A percentile compares a stretch with the other conserved stretches of the same genome.
Conservation (phyloP, 352 stramenopile species). For the Aphanomyces euteiches region DNA sequence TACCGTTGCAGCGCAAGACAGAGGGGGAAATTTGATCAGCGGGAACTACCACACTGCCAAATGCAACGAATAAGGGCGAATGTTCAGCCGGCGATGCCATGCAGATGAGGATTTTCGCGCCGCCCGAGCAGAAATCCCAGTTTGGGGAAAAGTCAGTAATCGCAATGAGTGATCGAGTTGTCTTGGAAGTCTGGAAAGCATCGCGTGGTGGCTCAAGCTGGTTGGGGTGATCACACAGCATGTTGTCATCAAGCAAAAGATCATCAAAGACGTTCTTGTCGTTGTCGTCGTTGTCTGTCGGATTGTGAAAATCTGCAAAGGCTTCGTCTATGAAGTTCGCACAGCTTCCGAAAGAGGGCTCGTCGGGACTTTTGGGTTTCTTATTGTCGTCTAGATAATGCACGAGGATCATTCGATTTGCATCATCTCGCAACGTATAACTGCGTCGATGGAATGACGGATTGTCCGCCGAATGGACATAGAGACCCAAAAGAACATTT, state of each 20-base stretch:
- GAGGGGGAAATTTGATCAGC: conserved; percentile 67
- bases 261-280: conserved; percentile 12
- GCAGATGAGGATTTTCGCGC: conserved; percentile 81
- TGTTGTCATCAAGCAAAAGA: conserved; percentile 11
- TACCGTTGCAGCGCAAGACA: conserved; percentile 72
- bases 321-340: conserved; percentile 12
- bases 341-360: background rate
- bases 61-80: conserved; percentile 63
- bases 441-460: conserved; percentile 82
- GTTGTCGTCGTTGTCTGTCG: background rate
- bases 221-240: background rate
- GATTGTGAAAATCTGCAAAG: conserved; percentile 9
- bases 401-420: conserved; percentile 71
- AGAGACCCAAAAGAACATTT: conserved; percentile 73
- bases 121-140: conserved; percentile 72
- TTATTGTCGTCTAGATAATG: conserved; percentile 83
- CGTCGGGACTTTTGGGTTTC: conserved; percentile 16
- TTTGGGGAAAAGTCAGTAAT: conserved; percentile 83
- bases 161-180: conserved; percentile 29
- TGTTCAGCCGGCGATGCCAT: conserved; percentile 47
- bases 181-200: background rate
- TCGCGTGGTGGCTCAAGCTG: background rate
- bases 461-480: conserved; percentile 74
- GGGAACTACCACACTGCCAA: conserved; percentile 46
- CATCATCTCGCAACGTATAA: conserved; percentile 67